These are phyloP conservation scores for Alternaria sp. DNA, from an alignment of 2,329 filamentous ascomycete species.

Conservation along the genomic window DNA sequence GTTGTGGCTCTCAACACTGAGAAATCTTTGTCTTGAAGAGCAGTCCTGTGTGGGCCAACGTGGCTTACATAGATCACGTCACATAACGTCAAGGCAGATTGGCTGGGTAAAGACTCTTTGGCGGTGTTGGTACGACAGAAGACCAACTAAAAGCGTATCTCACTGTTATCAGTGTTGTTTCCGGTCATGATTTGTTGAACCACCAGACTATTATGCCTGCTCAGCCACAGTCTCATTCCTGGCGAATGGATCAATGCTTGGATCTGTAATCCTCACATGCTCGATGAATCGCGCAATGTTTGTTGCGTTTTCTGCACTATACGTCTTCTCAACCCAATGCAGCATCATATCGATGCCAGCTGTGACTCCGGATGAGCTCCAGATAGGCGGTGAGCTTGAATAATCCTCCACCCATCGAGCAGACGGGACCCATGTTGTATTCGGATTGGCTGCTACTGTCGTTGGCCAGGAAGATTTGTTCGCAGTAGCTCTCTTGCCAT, in stretches of 20 bases:
- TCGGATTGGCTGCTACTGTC: constrained; percentile 57
- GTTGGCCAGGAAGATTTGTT: constrained; percentile 55
- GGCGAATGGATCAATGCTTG: constrained; percentile 64
- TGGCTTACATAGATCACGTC: not conserved
- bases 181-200: not conserved
- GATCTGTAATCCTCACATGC: constrained; percentile 63
- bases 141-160: not conserved
- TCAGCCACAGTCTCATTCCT: constrained; percentile 25
- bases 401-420: constrained; percentile 72
- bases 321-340: constrained; percentile 63
- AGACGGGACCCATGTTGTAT: constrained; percentile 67
- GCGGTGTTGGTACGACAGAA: not conserved
- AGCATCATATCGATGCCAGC: constrained; percentile 69
- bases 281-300: constrained; percentile 63
- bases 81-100: not conserved
- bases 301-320: constrained; percentile 62
- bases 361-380: constrained; percentile 69
- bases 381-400: constrained; percentile 59
- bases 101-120: not conserved
- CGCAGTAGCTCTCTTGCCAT: constrained; percentile 57
- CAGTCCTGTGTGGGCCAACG: not conserved
- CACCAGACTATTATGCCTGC: not conserved
- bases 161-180: not conserved
- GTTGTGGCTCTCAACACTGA: constrained; percentile 9
- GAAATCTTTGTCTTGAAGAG: not conserved